Percentiles rank a stretch among this genome's conserved stretches.
These are phyloP conservation scores for Aspergillus fischeri DNA, from an alignment of 2,329 filamentous ascomycete genomes.

Conservation along the genomic window DNA sequence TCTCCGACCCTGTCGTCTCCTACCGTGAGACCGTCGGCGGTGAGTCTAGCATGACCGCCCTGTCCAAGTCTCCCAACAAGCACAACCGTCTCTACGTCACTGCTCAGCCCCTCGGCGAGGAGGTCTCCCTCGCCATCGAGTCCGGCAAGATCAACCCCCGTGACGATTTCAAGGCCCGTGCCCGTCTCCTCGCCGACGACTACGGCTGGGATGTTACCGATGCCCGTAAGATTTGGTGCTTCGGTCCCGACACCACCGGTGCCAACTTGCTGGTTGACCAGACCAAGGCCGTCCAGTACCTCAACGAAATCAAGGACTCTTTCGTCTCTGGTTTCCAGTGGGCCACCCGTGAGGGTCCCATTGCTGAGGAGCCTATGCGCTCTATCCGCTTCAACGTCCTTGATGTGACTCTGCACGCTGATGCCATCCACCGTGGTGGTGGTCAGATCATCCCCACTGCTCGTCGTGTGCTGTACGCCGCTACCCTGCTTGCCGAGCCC, in stretches of 20 bases:
- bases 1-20: conserved; percentile 96
- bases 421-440: conserved; percentile 99
- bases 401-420: conserved; percentile 98
- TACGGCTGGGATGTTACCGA: conserved; percentile 99
- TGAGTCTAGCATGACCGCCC: conserved; percentile 87
- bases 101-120: conserved; percentile 87
- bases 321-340: conserved; percentile 99
- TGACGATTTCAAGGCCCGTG: conserved; percentile 98
- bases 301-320: conserved; percentile 99
- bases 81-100: conserved; percentile 99
- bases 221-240: conserved; percentile 99
- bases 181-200: conserved; percentile 92
- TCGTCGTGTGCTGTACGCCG: conserved; percentile 94
- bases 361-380: conserved; percentile 98
- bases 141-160: conserved; percentile 84
- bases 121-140: conserved; percentile 88
- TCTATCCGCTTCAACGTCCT: conserved; percentile 97
- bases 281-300: conserved; percentile 99
- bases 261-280: conserved; percentile 99
- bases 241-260: conserved; percentile 95
- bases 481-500: conserved; percentile 84
- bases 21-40: conserved; percentile 93
- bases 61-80: conserved; percentile 99
- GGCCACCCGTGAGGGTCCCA: conserved; percentile 94
- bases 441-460: conserved; percentile 98